phyloP scores from a whole-genome alignment of 2,329 filamentous ascomycete genomes.

The Emericellopsis cladophorae region DNA sequence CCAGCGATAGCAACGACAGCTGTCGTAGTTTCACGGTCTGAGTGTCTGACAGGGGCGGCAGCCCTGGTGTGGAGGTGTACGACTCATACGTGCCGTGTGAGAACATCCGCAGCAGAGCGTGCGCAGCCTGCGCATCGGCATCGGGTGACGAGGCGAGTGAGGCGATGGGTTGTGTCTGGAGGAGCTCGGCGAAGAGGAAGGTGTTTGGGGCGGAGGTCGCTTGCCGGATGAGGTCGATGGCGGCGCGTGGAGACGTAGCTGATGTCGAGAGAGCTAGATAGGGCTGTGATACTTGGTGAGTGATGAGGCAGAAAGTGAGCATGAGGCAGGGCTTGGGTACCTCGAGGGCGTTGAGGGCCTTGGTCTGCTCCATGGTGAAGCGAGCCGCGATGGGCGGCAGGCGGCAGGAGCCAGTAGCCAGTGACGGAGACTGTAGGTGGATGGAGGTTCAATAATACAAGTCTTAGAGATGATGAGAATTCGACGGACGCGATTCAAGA shows the following conservation, averaged over 20 bases:
- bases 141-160: conserved; percentile 50
- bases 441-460: too few relatives aligned
- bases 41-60: conserved; percentile 53
- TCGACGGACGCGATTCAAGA: too few relatives aligned
- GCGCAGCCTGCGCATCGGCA: conserved; percentile 48
- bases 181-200: conserved; percentile 89
- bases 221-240: conserved; percentile 73
- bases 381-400: neutral
- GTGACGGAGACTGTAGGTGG: too few relatives aligned
- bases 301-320: neutral
- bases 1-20: conserved; percentile 75
- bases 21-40: conserved; percentile 83
- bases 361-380: conserved; percentile 57
- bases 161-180: conserved; percentile 69
- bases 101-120: conserved; percentile 75
- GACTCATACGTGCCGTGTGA: conserved; percentile 80
- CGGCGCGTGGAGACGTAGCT: conserved; percentile 69
- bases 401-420: too few relatives aligned
- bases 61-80: conserved; percentile 36
- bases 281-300: conserved; percentile 38
- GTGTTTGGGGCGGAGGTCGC: conserved; percentile 85
- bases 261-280: conserved; percentile 83
- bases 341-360: conserved; percentile 52
- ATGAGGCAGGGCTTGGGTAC: conserved; percentile 17
- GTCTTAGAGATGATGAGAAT: too few relatives aligned